These are phyloP conservation scores for Daldinia sp. DNA, from an alignment of 2,329 filamentous ascomycete species.

Conservation along the genomic window DNA sequence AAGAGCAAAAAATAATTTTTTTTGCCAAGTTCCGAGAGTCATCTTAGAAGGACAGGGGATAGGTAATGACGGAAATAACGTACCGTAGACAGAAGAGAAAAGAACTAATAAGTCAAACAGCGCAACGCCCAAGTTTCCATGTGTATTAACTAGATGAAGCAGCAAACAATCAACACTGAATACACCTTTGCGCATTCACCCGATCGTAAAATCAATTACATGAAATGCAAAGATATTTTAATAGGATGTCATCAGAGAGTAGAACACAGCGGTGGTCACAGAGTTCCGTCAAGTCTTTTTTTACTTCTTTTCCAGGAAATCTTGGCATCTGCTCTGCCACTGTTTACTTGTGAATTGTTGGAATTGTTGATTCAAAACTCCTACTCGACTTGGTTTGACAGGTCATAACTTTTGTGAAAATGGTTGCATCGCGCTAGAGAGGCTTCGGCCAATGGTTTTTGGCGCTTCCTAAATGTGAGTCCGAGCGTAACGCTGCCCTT, in stretches of 20 bases:
- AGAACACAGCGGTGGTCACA: slow-evolving; percentile 34
- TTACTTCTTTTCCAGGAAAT: slow-evolving; percentile 21
- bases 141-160: slow-evolving; percentile 16
- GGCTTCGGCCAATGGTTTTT: slow-evolving; percentile 17
- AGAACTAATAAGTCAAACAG: slow-evolving; percentile 18
- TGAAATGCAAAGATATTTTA: slow-evolving; percentile 26
- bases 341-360: slow-evolving; percentile 41
- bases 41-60: slow-evolving; percentile 23
- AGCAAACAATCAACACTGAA: slow-evolving; percentile 19
- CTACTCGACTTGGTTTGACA: slow-evolving; percentile 21
- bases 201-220: slow-evolving; percentile 15
- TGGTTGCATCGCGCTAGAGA: slow-evolving; percentile 27
- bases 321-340: slow-evolving; percentile 2
- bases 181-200: background rate
- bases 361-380: slow-evolving; percentile 36
- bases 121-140: slow-evolving; percentile 28
- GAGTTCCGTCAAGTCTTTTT: slow-evolving; percentile 22
- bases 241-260: slow-evolving; percentile 4
- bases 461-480: background rate
- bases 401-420: slow-evolving; percentile 33
- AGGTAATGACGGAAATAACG: slow-evolving; percentile 27
- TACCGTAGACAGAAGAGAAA: slow-evolving; percentile 24
- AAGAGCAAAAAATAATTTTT: no score
- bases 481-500: background rate
- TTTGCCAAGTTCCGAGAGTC: slow-evolving; percentile 26